Conservation (phyloP, 2,329 filamentous ascomycete genomes). For the Colletotrichum horii region DNA sequence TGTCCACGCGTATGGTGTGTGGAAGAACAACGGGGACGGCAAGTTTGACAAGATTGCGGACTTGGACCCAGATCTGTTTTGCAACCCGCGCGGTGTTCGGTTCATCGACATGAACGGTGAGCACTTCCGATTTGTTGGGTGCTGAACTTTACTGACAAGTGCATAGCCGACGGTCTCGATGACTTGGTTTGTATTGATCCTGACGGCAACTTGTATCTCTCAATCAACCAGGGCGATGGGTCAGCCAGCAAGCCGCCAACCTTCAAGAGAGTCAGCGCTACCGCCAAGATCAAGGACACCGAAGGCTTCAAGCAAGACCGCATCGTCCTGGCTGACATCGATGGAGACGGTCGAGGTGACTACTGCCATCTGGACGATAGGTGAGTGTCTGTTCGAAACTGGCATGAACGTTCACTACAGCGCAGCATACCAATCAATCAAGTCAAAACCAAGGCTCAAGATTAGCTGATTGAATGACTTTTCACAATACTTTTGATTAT, state of each 20-base stretch:
- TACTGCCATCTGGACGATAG: slow-evolving; percentile 24
- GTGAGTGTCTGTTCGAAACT: fast-evolving
- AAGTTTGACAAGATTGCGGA: slow-evolving; percentile 15
- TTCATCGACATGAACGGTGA: background rate
- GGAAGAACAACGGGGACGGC: background rate
- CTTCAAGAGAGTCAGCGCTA: background rate
- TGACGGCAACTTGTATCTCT: background rate
- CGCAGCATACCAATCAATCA: no score
- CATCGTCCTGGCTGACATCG: slow-evolving; percentile 23
- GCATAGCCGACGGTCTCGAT: slow-evolving; percentile 21
- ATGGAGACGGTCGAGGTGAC: slow-evolving; percentile 38
- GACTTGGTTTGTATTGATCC: slow-evolving; percentile 9
- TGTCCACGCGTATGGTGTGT: background rate
- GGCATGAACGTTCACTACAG: background rate
- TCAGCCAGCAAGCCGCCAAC: background rate
- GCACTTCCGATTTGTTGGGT: slow-evolving; percentile 15
- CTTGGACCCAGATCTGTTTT: background rate
- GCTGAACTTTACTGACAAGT: background rate
- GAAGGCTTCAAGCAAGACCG: background rate
- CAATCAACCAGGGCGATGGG: slow-evolving; percentile 17
- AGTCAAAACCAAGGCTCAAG: no score
- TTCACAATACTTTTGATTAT: no score
- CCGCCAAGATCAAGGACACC: background rate
- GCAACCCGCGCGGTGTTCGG: background rate
- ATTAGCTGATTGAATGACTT: no score